phyloP scores from a whole-genome alignment of 1,284 basidiomycete species.

The Singerocomus inundabilis region DNA sequence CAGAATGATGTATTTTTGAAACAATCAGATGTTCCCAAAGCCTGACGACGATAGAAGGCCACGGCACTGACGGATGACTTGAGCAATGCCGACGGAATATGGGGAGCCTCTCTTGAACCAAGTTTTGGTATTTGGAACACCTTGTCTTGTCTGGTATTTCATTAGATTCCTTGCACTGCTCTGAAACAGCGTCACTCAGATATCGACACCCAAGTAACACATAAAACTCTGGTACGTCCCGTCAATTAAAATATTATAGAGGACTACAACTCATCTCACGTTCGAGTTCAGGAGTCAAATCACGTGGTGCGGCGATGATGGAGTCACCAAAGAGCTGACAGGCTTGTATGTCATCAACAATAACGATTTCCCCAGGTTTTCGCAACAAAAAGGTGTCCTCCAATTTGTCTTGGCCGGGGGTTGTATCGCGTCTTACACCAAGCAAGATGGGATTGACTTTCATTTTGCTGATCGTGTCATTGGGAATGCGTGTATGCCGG shows the following conservation, averaged over 20 bases:
- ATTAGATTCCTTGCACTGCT: not conserved
- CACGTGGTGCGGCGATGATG: constrained; percentile 5
- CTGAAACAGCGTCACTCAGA: not conserved
- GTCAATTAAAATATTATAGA: not conserved
- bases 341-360: constrained; percentile 7
- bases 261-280: not conserved
- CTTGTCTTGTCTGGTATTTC: not conserved
- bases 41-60: not conserved
- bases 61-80: not conserved
- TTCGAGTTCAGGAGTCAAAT: constrained; percentile 8
- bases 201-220: not conserved
- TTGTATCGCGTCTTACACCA: constrained; percentile 48
- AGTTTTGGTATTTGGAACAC: not conserved
- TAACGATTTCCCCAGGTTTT: constrained; percentile 43
- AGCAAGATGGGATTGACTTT: constrained; percentile 68
- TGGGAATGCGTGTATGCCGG: constrained; percentile 1
- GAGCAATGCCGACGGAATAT: constrained; percentile 4
- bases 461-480: constrained; percentile 46
- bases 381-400: constrained; percentile 60
- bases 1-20: not conserved
- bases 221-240: not conserved
- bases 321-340: constrained; percentile 7
- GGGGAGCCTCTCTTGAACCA: constrained; percentile 4
- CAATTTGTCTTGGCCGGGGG: constrained; percentile 54
- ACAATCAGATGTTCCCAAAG: not conserved